Conservation (phyloP, 805 yeast species). For the Isabelozyma gotoi region DNA sequence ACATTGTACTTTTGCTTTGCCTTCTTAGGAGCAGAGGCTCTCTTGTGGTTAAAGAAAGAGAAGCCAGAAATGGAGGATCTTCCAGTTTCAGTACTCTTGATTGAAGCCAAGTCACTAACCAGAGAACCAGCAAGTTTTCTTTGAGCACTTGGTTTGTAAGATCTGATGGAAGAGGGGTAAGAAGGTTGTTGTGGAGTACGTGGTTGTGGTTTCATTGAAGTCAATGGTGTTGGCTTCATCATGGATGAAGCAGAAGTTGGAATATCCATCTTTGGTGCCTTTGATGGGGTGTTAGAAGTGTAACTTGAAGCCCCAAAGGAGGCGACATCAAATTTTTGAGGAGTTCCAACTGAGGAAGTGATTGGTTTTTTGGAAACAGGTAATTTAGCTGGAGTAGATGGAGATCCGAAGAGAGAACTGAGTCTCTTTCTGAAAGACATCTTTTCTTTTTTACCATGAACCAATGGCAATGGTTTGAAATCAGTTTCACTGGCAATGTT, state of each 20-base stretch:
- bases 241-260: conserved; percentile 1
- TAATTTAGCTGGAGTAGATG: conserved; percentile 3
- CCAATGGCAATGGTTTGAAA: background rate
- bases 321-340: background rate
- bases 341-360: background rate
- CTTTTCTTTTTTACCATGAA: conserved; percentile 1
- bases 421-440: conserved; percentile 4
- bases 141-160: conserved; percentile 2
- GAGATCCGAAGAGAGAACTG: conserved; percentile 6
- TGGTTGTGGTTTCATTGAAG: background rate
- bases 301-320: conserved; percentile 3
- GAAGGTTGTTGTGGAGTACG: background rate
- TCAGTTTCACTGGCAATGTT: background rate
- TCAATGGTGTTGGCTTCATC: background rate
- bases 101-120: conserved; percentile 15
- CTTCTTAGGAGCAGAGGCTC: conserved; percentile 1
- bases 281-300: background rate
- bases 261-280: background rate
- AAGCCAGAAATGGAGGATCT: conserved; percentile 21
- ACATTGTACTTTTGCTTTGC: conserved; percentile 25
- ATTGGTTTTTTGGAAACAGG: background rate
- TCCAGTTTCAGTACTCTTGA: conserved; percentile 13
- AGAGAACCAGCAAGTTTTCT: conserved; percentile 4
- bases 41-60: conserved; percentile 16
- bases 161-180: background rate